phyloP scores from a whole-genome alignment of 2,329 filamentous ascomycete species.

The Alternaria rosae region DNA sequence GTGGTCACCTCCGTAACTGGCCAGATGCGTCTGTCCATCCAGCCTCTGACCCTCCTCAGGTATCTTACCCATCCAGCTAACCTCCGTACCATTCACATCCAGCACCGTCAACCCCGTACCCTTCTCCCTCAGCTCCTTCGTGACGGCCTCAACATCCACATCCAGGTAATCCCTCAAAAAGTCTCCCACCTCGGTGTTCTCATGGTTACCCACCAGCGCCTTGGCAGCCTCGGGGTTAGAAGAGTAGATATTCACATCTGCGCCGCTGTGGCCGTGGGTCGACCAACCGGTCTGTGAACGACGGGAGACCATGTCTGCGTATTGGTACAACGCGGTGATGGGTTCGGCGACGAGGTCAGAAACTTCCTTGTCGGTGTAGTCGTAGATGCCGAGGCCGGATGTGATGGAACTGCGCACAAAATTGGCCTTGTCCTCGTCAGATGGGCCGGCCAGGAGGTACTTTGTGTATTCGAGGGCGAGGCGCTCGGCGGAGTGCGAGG shows the following conservation, averaged over 20 bases:
- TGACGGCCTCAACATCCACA: slow-evolving; percentile 80
- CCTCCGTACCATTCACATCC: slow-evolving; percentile 35
- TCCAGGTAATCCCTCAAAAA: slow-evolving; percentile 82
- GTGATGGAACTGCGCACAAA: slow-evolving; percentile 77
- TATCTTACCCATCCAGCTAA: slow-evolving; percentile 54
- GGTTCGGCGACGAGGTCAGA: slow-evolving; percentile 67
- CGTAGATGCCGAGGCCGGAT: slow-evolving; percentile 76
- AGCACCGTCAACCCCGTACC: slow-evolving; percentile 42
- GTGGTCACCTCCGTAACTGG: slow-evolving; percentile 46
- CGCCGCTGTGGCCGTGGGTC: slow-evolving; percentile 86
- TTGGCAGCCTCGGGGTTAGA: slow-evolving; percentile 70
- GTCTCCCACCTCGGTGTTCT: slow-evolving; percentile 90
- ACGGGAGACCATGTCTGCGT: slow-evolving; percentile 86
- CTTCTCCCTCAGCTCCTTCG: slow-evolving; percentile 73
- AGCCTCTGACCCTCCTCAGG: slow-evolving; percentile 53
- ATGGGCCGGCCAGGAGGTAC: slow-evolving; percentile 59
- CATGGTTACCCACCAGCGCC: slow-evolving; percentile 80
- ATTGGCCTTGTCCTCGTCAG: slow-evolving; percentile 42
- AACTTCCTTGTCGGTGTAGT: slow-evolving; percentile 77
- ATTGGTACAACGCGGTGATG: slow-evolving; percentile 64
- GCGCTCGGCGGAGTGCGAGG: slow-evolving; percentile 76
- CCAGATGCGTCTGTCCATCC: slow-evolving; percentile 57
- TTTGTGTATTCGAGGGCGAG: slow-evolving; percentile 68
- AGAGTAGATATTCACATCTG: slow-evolving; percentile 96
- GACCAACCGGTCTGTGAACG: slow-evolving; percentile 92